Base-by-base conservation (phyloP, 257 asterid genomes). In the Solanum pimpinellifolium region DNA sequence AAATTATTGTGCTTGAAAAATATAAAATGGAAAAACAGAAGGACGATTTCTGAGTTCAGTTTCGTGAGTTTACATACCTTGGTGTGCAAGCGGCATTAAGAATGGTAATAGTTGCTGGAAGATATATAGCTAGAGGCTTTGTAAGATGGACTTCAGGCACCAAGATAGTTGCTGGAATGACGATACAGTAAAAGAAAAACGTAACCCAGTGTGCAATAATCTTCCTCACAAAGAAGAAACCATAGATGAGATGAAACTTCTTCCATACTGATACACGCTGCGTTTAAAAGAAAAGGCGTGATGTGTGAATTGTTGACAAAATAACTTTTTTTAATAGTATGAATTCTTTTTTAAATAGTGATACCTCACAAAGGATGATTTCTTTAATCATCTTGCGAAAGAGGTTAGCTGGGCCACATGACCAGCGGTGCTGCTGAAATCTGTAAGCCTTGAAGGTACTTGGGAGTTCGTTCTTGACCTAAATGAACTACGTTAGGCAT, bases 151-250 rank as follows among this genome's bases (percentile, higher is more conserved):
- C 96, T 87, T 96, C 98, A 33, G 99, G 98, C 70, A 95, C 93
- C 81, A 94, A 85, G 90, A 95, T 92, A 56, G 98, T 93, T 21
- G 98, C 95, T 11, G 98, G 99, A 89, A 96, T 92, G 31, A 96
- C 94, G 6, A 95, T 74, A 89, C 98, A 96, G 92, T 95, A 96
- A 87, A 96, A 92, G 97, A 95, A 93, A 90, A 95, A 96, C 87
- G 98, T 96, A 80, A 95, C 97, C 97, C 96, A 91, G 76, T 95
- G 99, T 68, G 99, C 99, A 41, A 96, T 90, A 87, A 95, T 94
- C 93, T 96, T 96, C 90, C 99, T 93, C 88, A 96, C 99, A 81
- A 92, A 96, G 95, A 96, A 96, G 92, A 95, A 95, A 81, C 91
- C 93, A 33, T 95, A 93, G 77, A 95, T 91, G 83, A 94, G 94